Percentiles rank a stretch among this genome's conserved stretches.
phyloP scores from a whole-genome alignment of 768 basidiomycete species.

The Leccinellum rugosiceps region DNA sequence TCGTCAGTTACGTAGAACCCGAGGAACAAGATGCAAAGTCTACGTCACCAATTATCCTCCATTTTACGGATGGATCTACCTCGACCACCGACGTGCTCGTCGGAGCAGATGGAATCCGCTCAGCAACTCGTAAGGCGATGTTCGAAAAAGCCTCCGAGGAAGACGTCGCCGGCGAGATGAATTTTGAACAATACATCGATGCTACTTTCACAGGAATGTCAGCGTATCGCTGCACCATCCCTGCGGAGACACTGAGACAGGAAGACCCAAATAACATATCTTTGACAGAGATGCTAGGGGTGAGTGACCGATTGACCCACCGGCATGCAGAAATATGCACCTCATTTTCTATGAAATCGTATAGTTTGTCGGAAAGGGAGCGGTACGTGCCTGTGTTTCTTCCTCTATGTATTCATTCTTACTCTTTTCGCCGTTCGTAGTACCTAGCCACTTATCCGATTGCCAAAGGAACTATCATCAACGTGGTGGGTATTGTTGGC shows the following conservation, averaged over 20 bases:
- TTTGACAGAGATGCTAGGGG: constrained; percentile 17
- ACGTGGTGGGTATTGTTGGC: constrained; percentile 31
- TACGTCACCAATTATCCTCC: constrained; percentile 9
- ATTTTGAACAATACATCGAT: constrained; percentile 14
- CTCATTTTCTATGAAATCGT: constrained; percentile 6
- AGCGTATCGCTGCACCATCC: constrained; percentile 38
- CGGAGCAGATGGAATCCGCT: constrained; percentile 45
- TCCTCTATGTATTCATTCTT: neutral
- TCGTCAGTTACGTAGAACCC: constrained; percentile 11
- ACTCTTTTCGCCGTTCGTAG: constrained; percentile 22
- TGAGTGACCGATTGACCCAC: constrained; percentile 15
- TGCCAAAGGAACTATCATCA: constrained; percentile 34
- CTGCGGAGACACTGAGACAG: constrained; percentile 29
- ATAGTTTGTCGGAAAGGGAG: constrained; percentile 14
- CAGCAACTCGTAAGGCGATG: constrained; percentile 23
- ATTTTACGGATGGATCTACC: constrained; percentile 13
- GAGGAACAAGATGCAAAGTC: constrained; percentile 25
- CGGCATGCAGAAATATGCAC: neutral
- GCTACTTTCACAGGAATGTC: constrained; percentile 42
- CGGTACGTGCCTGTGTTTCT: neutral
- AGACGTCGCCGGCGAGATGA: neutral
- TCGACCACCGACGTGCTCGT: constrained; percentile 40
- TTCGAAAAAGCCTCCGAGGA: constrained; percentile 16
- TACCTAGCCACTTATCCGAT: constrained; percentile 40
- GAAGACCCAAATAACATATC: constrained; percentile 22